Evolutionary conservation across 345 rosid genomes (phyloP), one percentile per base, ranked within the genome.

Genomic region (Lepidium didymum): DNA sequence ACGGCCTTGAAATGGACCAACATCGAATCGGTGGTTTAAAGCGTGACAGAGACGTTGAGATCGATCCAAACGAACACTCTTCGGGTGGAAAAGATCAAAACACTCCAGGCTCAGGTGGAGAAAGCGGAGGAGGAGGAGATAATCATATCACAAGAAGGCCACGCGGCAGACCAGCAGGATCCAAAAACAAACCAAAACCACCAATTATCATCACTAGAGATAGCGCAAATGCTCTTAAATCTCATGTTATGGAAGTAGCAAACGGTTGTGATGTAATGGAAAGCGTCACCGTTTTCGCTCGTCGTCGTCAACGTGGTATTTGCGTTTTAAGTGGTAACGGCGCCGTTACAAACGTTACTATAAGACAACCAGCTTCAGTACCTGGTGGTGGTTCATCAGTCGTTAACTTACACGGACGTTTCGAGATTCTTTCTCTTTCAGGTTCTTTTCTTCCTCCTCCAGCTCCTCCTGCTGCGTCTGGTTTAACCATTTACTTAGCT

Each of bases 381-480:
- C 86, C 95, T 0, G 91, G 92, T 10, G 70, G 61, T 56, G 69
- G 68, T 5, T 73, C 77, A 0, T 86, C 96, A 0, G 95, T 90
- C 4, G 88, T 90, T 50, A 86, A 85, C 21, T 75, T 92, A 76
- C 96, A 92, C 35, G 98, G 98, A 14, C 83, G 96, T 68, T 90
- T 92, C 62, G 98, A 92, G 86, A 85, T 92, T 66, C 77, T 92
- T 49, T 92, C 98, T 8, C 83, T 92, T 13, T 85, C 96, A 0
- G 98, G 98, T 0, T 90, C 96, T 10, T 87, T 90, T 67, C 78
- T 92, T 35, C 98, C 98, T 15, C 98, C 98, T 2, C 98, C 98
- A 0, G 98, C 96, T 2, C 98, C 98, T 8, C 86, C 93, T 7
- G 93, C 96, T 13, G 94, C 96, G 0, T 86, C 98, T 0, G 93